A percentile compares a stretch with the other conserved stretches of the same genome.
phyloP scores from a whole-genome alignment of 257 asterid genomes.

The Plantago elongata region DNA sequence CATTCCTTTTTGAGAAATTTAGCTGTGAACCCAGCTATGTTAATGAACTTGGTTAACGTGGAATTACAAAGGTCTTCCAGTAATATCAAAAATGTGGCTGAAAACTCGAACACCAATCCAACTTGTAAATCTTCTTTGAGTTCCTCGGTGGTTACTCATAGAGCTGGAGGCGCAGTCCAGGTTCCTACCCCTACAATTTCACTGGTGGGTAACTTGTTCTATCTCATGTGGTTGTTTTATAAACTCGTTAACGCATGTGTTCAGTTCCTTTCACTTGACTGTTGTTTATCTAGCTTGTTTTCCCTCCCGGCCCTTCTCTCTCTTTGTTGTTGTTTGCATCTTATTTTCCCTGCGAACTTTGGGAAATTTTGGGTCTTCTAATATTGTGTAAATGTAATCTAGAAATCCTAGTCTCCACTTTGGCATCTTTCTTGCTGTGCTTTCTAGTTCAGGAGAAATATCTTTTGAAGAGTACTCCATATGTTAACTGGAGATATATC shows the following conservation, averaged over 20 bases:
- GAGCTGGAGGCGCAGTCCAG: constrained; percentile 42
- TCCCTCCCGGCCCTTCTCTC: too few relatives aligned
- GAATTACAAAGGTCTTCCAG: constrained; percentile 54
- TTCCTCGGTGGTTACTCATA: constrained; percentile 37
- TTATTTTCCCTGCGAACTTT: too few relatives aligned
- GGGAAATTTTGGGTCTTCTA: too few relatives aligned
- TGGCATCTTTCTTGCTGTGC: neutral
- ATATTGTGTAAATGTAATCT: too few relatives aligned
- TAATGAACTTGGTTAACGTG: constrained; percentile 64
- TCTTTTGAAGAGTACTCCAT: too few relatives aligned
- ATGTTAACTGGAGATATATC: too few relatives aligned
- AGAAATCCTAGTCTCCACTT: too few relatives aligned
- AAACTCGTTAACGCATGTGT: neutral
- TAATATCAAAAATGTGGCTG: constrained; percentile 36
- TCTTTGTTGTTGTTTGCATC: too few relatives aligned
- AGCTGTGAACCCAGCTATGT: constrained; percentile 70
- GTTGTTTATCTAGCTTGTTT: constrained; percentile 1
- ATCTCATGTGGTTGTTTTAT: constrained; percentile 12
- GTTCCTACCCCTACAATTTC: constrained; percentile 41
- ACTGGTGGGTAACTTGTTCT: constrained; percentile 40
- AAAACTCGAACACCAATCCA: constrained; percentile 33
- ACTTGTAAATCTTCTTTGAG: constrained; percentile 28
- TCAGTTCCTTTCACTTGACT: neutral
- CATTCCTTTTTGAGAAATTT: constrained; percentile 64
- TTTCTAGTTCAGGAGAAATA: neutral